Conservation (phyloP, 2,329 filamentous ascomycete species). For the Ascomycota sp. region DNA sequence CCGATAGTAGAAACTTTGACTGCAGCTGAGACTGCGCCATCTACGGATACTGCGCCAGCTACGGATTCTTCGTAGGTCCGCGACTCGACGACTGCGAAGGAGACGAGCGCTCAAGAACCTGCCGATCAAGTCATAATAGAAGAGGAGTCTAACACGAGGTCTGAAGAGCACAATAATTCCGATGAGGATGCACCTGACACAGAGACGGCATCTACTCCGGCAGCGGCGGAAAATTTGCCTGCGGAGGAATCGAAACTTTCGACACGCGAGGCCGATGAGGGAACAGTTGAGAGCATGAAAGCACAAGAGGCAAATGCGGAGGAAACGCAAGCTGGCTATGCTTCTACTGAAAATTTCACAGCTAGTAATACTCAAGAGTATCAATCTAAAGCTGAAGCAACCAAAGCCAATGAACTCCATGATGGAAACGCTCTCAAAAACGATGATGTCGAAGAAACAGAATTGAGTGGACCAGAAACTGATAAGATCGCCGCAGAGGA, state of each 20-base stretch:
- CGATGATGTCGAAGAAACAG: constrained; percentile 1
- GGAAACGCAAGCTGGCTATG: neutral
- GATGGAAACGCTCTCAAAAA: neutral
- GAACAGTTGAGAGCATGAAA: neutral
- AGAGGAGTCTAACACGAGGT: no score
- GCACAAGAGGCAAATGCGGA: neutral
- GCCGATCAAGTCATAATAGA: no score
- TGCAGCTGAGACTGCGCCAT: neutral
- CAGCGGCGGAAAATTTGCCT: neutral
- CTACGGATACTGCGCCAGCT: no score
- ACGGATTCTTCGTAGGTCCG: no score
- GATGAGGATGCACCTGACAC: no score
- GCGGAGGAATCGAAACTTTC: neutral
- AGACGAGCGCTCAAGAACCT: neutral
- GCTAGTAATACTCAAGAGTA: neutral
- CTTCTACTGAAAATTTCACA: neutral
- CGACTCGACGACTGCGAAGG: neutral
- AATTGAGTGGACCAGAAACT: constrained; percentile 1
- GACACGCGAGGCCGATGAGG: no score
- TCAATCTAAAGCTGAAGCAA: constrained; percentile 1
- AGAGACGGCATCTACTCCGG: neutral
- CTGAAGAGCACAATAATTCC: no score
- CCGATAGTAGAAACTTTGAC: neutral
- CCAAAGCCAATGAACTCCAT: neutral
- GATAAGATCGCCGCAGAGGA: neutral